Evolutionary conservation across 441 rosid genomes (phyloP).

Genomic region (Viola pubescens): DNA sequence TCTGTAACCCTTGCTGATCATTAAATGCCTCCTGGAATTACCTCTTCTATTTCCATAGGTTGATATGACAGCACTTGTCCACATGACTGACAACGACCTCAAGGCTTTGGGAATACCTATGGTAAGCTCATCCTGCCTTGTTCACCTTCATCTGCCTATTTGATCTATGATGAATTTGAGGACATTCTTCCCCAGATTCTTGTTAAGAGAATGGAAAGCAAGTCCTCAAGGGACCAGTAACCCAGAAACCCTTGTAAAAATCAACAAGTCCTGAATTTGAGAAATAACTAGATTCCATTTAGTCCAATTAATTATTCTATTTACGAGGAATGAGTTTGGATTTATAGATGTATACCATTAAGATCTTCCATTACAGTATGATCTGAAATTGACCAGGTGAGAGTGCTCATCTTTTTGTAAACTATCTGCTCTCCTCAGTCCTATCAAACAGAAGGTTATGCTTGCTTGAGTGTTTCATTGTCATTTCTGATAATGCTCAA

Average conservation of each 20-base stretch:
- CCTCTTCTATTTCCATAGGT: constrained; percentile 40
- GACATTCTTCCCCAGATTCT: background rate
- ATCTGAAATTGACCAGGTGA: background rate
- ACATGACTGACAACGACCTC: constrained; percentile 92
- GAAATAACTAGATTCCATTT: background rate
- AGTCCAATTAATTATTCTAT: background rate
- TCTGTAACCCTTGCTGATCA: background rate
- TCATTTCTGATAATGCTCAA: no score
- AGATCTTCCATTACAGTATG: background rate
- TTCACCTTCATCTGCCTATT: constrained; percentile 9
- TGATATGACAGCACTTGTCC: constrained; percentile 89
- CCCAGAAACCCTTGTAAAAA: background rate
- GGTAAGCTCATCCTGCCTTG: constrained; percentile 37
- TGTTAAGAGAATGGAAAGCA: background rate
- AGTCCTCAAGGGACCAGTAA: background rate
- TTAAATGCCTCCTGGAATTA: constrained; percentile 3
- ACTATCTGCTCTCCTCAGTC: no score
- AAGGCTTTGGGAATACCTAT: constrained; percentile 87
- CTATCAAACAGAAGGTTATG: no score
- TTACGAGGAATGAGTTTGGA: background rate
- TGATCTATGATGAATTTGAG: constrained; percentile 1
- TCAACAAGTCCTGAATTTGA: background rate
- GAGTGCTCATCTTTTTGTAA: no score
- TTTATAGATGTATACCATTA: no score
- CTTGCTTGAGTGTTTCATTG: no score